Evolutionary conservation across 2,329 filamentous ascomycete species (phyloP), one percentile per base, ranked within the genome.

Genomic region (Pseudogymnoascus sp.): DNA sequence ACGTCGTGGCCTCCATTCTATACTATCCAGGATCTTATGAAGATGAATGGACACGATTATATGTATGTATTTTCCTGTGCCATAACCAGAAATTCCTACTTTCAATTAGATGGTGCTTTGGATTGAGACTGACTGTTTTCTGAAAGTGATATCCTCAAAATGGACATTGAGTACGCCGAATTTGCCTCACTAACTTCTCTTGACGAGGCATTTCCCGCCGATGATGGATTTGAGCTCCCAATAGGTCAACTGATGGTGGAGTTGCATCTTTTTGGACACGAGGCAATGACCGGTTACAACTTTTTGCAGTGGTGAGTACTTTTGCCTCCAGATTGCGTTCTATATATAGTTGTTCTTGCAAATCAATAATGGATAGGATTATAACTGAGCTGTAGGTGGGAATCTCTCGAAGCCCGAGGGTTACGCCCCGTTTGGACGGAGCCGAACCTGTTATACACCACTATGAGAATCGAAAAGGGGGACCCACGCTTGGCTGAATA

Each of bases 131-230:
- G 47, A 64, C 59, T 38, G 20, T 8, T 34, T 18, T 14, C 30
- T 16, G 35, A 32, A 59, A 72, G 70, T 58, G 74, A 76, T 63
- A 70, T 76, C 18, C 60, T 76, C 37, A 76, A 76, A 65, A 75
- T 76, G 62, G 74, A 76, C 63, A 72, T 76, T 43, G 74, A 76
- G 59, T 71, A 70, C 3, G 63, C 66, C 11, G 74, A 76, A 62
- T 75, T 72, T 60, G 67, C 67, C 34, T 65, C 72, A 8, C 62
- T 74, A 58, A 66, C 66, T 38, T 65, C 65, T 11, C 63, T 73
- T n/a, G 65, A 64, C 47, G 12, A 38, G 11, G 65, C 66, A 35
- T 68, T 70, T 43, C 64, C 66, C 28, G 28, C 32, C 12, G 37
- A 14, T 0, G 22, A 43, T 16, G 63, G 61, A 4, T 28, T 59